phyloP scores from a whole-genome alignment of 306 rosid genomes.

The Prunus kanzakura region DNA sequence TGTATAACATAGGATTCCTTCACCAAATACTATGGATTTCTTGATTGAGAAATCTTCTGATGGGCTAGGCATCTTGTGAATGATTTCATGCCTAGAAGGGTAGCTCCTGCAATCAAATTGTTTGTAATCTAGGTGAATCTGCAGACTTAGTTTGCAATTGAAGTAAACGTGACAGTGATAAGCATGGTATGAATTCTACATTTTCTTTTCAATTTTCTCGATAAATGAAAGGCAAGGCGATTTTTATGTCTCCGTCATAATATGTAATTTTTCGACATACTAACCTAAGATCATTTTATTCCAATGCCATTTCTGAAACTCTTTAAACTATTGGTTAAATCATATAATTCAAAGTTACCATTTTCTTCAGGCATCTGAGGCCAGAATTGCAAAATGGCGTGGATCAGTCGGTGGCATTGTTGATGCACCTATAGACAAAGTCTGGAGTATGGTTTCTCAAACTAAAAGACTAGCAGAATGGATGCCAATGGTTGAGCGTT shows the following conservation, averaged over 20 bases:
- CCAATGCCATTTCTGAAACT: background rate
- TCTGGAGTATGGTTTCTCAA: slow-evolving; percentile 59
- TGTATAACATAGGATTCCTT: background rate
- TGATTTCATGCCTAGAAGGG: background rate
- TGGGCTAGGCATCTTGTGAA: background rate
- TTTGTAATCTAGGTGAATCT: background rate
- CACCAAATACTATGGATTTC: background rate
- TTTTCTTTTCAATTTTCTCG: background rate
- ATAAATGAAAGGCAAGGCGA: background rate
- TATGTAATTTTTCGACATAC: background rate
- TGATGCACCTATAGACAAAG: slow-evolving; percentile 54
- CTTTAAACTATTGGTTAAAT: background rate
- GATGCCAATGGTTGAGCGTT: slow-evolving; percentile 83
- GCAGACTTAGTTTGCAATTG: no score
- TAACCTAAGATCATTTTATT: background rate
- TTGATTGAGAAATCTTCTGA: background rate
- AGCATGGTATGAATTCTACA: slow-evolving; percentile 12
- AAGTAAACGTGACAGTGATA: background rate
- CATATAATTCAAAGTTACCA: background rate
- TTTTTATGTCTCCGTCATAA: background rate
- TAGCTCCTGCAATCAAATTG: background rate
- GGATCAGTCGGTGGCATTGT: slow-evolving; percentile 64
- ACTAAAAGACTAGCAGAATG: slow-evolving; percentile 62
- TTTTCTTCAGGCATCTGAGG: slow-evolving; percentile 31
- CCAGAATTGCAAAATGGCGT: slow-evolving; percentile 53